Evolutionary conservation across 1,284 basidiomycete species (phyloP), one percentile per base, ranked within the genome.

Genomic region (Sporisorium reilianum): DNA sequence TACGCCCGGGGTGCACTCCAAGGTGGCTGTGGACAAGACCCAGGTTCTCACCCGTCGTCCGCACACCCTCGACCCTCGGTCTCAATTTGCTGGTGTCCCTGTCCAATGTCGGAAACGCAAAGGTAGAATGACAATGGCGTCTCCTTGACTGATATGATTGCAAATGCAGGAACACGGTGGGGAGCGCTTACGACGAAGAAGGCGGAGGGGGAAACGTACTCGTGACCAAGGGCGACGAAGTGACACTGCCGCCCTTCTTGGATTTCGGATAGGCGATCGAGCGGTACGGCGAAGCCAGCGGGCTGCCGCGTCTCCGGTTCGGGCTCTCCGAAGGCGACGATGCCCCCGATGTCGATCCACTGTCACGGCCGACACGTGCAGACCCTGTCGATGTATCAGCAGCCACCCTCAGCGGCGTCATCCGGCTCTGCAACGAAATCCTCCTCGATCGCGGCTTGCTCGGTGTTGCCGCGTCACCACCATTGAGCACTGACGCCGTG

Each of bases 201-300:
- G 22, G 38, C 46, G 14, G 53, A 52, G 28, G 46, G 20, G n/a
- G n/a, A n/a, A 48, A 70, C 1, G 30, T 22, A 18, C 59, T 48
- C 9, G 49, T 56, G 38, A 70, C 61, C n/a, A 64, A 53, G 12
- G 56, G 61, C 26, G 66, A 63, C 9, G 60, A 55, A 32, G 48
- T 58, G n/a, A 23, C 45, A 22, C 51, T 54, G 20, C 55, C 25
- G 8, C 44, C 50, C 26, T 63, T 68, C 28, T 58, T 69, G 45
- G 34, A 30, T 45, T 63, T 70, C 3, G 61, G 56, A 50, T 70
- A 70, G 14, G 54, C 52, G n/a, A 70, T 70, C 3, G 61, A 20
- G 2, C 67, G 56, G 38, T 70, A 70, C 18, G 67, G 67, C 14
- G 67, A 64, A n/a, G 61, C 57, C 1, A 70, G 44, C 11, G 67